Base-by-base conservation (phyloP, 164 flowering plant species). In the Protea cynaroides region DNA sequence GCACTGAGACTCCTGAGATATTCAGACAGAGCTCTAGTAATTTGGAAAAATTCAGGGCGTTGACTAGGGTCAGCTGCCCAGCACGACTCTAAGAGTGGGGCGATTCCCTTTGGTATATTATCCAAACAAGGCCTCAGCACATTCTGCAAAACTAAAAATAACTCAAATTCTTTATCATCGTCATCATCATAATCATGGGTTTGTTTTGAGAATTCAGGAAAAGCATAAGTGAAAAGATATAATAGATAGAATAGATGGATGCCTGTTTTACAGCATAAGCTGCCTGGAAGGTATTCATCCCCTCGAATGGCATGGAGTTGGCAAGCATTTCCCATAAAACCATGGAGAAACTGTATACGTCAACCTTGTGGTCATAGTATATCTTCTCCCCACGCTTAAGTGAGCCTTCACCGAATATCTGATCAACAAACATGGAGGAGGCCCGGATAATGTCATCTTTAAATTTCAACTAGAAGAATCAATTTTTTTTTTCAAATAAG, bases 271-370 rank as follows among this genome's bases (percentile, higher is more conserved):
- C 82, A 56, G 86, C 87, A 73, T 83, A 89, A 25, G 92, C 85
- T 47, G 76, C 84, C 68, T 73, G 55, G 1, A 89, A 46, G 52
- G 58, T 74, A 63, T 43, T 10, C 79, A 63, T 79, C 19, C 89
- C 90, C 40, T 78, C 68, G 71, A 84, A 87, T 23, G 91, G 93
- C n/a, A 67, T 68, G 19, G 59, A 61, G 69, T 86, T 89, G 3
- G 80, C 77, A 2, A 89, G 72, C 69, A 89, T 50, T 74, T 84
- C 89, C 91, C 91, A 89, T 8, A 89, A 68, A 54, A 89, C 83
- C 25, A 87, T 74, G 18, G 88, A 59, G 62, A 87, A 87, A 77
- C 92, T 89, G 74, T 84, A 85, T 22, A 80, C 80, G 70, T 89
- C 92, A 25, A 82, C 87, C 72, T 87, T 89, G 61, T 83, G 84